Base-by-base conservation (phyloP, 257 asterid species). In the Fraxinus quadrangulata region DNA sequence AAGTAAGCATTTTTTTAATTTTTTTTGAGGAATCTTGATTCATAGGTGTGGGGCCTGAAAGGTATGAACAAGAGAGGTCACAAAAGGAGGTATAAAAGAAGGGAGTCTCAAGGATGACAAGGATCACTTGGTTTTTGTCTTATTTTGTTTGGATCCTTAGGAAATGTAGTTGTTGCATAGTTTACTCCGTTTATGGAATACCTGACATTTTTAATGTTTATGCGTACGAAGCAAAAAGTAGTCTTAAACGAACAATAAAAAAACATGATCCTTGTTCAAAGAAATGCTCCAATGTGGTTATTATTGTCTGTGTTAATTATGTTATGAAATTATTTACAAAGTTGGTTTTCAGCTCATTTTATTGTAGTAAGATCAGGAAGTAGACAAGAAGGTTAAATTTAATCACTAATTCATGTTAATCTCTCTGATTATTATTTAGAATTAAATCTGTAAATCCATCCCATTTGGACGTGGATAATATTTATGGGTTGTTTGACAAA, bases 51-150 rank as follows among this genome's bases (percentile, higher is more conserved):
- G 30, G 47, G 26, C 61, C 12, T 26, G 24, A 19, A 19, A 49
- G 65, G 49, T 30, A 7, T 37, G 36, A 26, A 73, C 47, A 68
- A 51, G 80, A 65, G 47, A 36, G 42, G 31, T 61, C 31, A 61
- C 4, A 6, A 61, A 24, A 61, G 68, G 67, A 21, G 67, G 30
- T 59, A 21, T 59, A 59, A 59, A 3, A 59, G 26, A 61, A 75
- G 71, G 72, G 78, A 59, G 73, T 37, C 24, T 72, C 51, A 74
- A 56, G 76, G 74, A 82, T 76, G 67, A 3, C 39, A n/a, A 14
- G 76, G 69, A 31, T 1, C 8, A 23, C 14, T 59, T 9, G 63
- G 67, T 23, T 61, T 61, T n/a, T 61, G 16, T 23, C 31, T 61
- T 61, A 23, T 3, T 63, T 36, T 65, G 23, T 37, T 77, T 36